A percentile compares a stretch with the other conserved stretches of the same genome.
Conservation (phyloP, 176 grass and related monocot genomes). For the Oryza nivara region DNA sequence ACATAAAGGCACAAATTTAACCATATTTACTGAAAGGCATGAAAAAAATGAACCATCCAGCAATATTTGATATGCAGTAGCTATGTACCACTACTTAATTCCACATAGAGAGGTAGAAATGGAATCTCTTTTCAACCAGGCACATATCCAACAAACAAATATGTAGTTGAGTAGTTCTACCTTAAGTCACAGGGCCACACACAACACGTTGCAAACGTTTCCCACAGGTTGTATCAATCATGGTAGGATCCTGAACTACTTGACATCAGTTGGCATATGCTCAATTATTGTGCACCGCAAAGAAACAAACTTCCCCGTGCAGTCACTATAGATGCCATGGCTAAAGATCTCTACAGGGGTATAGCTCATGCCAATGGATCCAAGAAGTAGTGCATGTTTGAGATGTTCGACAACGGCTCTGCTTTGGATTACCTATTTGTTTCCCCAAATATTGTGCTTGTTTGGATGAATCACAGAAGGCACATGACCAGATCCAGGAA, state of each 20-base stretch:
- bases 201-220: background rate
- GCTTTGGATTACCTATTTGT: constrained; percentile 29
- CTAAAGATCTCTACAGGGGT: constrained; percentile 27
- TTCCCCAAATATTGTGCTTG: constrained; percentile 25
- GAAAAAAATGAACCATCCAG: background rate
- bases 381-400: constrained; percentile 36
- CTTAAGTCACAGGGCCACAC: constrained; percentile 2
- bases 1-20: background rate
- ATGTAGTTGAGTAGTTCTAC: background rate
- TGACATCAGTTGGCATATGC: constrained; percentile 25
- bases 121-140: background rate
- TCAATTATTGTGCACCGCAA: constrained; percentile 40
- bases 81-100: constrained; percentile 6
- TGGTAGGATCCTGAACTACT: background rate
- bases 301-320: constrained; percentile 32
- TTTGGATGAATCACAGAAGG: constrained; percentile 48
- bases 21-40: background rate
- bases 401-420: constrained; percentile 35
- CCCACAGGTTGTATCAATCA: background rate
- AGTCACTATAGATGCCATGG: constrained; percentile 19
- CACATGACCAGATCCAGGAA: constrained; percentile 60
- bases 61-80: background rate
- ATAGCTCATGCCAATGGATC: constrained; percentile 40
- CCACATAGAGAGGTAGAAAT: background rate
- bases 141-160: background rate